These are phyloP conservation scores for Tolypocladium album DNA, from an alignment of 2,329 filamentous ascomycete genomes.

Conservation along the genomic window DNA sequence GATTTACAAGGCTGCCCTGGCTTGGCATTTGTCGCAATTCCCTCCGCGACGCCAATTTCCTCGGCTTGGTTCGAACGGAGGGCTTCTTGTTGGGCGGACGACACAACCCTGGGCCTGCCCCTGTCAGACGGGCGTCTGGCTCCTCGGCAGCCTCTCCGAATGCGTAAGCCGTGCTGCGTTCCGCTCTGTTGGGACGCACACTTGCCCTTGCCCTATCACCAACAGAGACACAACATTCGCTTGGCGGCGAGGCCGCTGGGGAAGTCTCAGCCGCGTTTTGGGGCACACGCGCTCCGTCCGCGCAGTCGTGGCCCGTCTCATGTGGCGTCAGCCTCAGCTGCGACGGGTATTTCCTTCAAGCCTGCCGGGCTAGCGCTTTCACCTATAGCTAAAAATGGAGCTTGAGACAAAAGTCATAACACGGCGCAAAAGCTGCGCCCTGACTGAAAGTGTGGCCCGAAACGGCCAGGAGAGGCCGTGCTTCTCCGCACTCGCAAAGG, in stretches of 20 bases:
- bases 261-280: background rate
- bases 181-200: background rate
- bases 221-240: background rate
- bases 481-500: background rate
- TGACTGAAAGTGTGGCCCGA: background rate
- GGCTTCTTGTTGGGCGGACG: background rate
- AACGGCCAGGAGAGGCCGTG: background rate
- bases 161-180: background rate
- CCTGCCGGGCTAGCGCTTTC: background rate
- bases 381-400: background rate
- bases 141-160: background rate
- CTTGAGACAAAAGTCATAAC: background rate
- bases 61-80: background rate
- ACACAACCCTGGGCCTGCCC: background rate
- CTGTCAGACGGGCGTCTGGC: background rate
- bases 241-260: background rate
- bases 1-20: background rate
- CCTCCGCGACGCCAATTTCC: background rate
- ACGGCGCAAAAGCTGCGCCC: background rate
- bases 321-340: background rate
- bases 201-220: background rate
- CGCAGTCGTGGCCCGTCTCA: background rate
- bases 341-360: background rate
- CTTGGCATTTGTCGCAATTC: background rate
- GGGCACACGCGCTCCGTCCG: background rate